phyloP scores from a whole-genome alignment of 2,329 filamentous ascomycete species.

The Myriosclerotinia scirpicola region DNA sequence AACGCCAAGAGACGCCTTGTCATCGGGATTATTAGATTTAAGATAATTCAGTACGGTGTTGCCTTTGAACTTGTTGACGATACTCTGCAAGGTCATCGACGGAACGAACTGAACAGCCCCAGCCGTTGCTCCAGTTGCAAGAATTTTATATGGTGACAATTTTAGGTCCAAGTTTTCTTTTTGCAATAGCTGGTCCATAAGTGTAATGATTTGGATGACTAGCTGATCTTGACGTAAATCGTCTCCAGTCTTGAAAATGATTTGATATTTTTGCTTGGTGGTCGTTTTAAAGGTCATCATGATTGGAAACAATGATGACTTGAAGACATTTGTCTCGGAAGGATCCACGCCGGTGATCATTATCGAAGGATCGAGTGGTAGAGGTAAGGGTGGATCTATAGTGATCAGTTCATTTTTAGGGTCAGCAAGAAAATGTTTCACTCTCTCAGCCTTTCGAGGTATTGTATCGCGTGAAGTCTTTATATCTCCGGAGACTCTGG shows the following conservation, averaged over 20 bases:
- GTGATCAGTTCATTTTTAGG: slow-evolving; percentile 82
- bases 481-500: slow-evolving; percentile 86
- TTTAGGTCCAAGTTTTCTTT: slow-evolving; percentile 97
- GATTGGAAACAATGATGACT: slow-evolving; percentile 88
- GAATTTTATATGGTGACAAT: slow-evolving; percentile 91
- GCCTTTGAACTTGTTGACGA: slow-evolving; percentile 76
- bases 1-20: slow-evolving; percentile 76
- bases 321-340: slow-evolving; percentile 89
- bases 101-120: slow-evolving; percentile 93
- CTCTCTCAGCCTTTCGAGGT: slow-evolving; percentile 74
- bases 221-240: slow-evolving; percentile 96
- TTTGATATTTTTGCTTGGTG: slow-evolving; percentile 75
- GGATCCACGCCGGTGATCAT: slow-evolving; percentile 76
- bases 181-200: slow-evolving; percentile 93
- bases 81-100: slow-evolving; percentile 79
- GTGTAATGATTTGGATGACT: slow-evolving; percentile 93
- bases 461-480: slow-evolving; percentile 73
- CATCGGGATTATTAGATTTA: slow-evolving; percentile 84
- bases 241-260: slow-evolving; percentile 97
- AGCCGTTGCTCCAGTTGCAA: slow-evolving; percentile 85
- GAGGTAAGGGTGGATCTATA: slow-evolving; percentile 82
- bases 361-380: slow-evolving; percentile 84
- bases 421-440: slow-evolving; percentile 83
- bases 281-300: slow-evolving; percentile 87
- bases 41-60: slow-evolving; percentile 79